Evolutionary conservation across 225 moss, liverwort and hornwort genomes (phyloP).

Genomic region (Ulota crispa): DNA sequence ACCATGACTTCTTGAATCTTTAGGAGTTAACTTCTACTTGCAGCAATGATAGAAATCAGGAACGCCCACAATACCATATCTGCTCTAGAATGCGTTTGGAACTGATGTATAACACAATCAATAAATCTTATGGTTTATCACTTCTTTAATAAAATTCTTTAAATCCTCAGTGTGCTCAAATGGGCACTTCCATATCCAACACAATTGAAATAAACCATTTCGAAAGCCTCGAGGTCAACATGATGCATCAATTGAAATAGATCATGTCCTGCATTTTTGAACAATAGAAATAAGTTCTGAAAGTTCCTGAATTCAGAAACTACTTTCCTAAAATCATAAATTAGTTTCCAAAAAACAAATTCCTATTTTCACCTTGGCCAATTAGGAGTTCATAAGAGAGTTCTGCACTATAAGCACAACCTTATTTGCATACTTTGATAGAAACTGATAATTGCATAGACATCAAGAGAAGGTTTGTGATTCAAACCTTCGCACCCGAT

Average conservation of each 20-base stretch:
- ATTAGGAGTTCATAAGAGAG: neutral
- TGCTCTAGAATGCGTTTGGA: neutral
- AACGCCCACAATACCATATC: neutral
- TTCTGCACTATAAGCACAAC: neutral
- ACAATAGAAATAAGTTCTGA: neutral
- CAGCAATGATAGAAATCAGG: neutral
- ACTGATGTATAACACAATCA: neutral
- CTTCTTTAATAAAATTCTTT: neutral
- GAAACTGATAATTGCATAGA: neutral
- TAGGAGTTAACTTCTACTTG: neutral
- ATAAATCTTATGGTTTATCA: neutral
- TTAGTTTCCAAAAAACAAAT: neutral
- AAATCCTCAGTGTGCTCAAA: neutral
- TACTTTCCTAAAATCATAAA: no score
- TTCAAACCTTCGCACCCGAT: constrained; percentile 76
- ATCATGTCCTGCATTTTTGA: neutral
- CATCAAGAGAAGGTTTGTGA: neutral
- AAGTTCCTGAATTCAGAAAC: neutral
- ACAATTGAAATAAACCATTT: neutral
- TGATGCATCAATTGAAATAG: neutral
- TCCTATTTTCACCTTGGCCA: neutral
- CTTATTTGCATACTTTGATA: neutral
- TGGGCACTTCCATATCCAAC: neutral
- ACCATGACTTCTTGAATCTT: neutral
- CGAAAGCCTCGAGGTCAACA: neutral